Conservation (phyloP, 208 protist species). For the Crithidia expoeki region DNA sequence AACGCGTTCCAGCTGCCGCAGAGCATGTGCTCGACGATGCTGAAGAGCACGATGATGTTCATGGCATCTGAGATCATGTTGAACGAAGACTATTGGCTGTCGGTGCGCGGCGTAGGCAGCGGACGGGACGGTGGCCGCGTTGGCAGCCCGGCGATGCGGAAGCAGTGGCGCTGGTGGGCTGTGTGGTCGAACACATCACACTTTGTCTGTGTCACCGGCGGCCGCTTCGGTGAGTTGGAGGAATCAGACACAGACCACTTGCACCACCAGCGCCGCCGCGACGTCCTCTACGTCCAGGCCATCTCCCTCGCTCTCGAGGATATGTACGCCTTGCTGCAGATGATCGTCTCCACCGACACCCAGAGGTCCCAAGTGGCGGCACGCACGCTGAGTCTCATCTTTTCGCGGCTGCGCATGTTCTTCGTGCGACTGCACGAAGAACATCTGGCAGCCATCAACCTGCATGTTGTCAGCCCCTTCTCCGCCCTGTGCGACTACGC, state of each 20-base stretch:
- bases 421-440: constrained; percentile 32
- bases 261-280: constrained; percentile 13
- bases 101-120: neutral
- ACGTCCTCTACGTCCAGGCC: constrained; percentile 36
- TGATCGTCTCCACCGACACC: constrained; percentile 10
- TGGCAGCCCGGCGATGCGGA: constrained; percentile 15
- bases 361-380: neutral
- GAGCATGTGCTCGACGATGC: constrained; percentile 23
- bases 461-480: constrained; percentile 22
- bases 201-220: constrained; percentile 20
- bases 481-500: constrained; percentile 29
- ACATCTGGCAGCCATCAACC: constrained; percentile 28
- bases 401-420: constrained; percentile 25
- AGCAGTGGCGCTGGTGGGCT: constrained; percentile 40
- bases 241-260: constrained; percentile 16
- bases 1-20: constrained; percentile 24
- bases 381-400: constrained; percentile 18
- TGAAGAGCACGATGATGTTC: constrained; percentile 30
- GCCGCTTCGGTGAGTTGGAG: constrained; percentile 17
- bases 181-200: constrained; percentile 38
- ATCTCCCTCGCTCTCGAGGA: constrained; percentile 36
- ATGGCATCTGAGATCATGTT: constrained; percentile 24
- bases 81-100: constrained; percentile 19
- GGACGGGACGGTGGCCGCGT: neutral
- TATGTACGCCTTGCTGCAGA: constrained; percentile 31